A percentile compares a stretch with the other conserved stretches of the same genome.
These are phyloP conservation scores for Tetracladium marchalianum DNA, from an alignment of 495 filamentous ascomycete species.

Conservation along the genomic window DNA sequence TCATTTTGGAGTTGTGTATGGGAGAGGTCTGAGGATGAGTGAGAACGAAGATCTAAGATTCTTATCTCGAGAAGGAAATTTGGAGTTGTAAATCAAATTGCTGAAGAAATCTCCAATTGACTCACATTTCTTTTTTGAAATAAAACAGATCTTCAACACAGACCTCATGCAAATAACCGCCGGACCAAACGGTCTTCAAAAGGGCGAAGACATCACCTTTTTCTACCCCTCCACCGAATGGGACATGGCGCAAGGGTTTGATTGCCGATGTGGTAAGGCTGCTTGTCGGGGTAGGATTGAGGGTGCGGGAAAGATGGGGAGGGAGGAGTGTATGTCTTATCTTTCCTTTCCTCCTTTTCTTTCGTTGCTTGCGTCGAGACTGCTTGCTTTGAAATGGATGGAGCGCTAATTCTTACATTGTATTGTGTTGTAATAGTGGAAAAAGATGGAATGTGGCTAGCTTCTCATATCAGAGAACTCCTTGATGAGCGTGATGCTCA, in stretches of 20 bases:
- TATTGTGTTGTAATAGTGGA: no score
- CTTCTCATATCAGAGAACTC: slow-evolving; percentile 42
- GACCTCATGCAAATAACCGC: slow-evolving; percentile 50
- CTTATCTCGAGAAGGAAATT: no score
- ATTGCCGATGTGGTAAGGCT: slow-evolving; percentile 48
- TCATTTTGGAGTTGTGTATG: no score
- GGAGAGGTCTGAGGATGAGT: no score
- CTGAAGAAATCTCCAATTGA: no score
- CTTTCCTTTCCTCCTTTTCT: no score
- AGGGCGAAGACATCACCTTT: slow-evolving; percentile 61
- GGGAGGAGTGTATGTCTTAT: slow-evolving; percentile 23
- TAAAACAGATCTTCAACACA: slow-evolving; percentile 61
- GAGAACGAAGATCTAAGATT: no score
- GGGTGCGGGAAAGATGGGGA: slow-evolving; percentile 44
- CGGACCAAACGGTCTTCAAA: slow-evolving; percentile 41
- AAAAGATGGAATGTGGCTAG: slow-evolving; percentile 36
- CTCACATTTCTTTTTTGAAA: no score
- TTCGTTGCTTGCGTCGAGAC: no score
- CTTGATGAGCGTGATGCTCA: slow-evolving; percentile 26
- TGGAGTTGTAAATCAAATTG: no score
- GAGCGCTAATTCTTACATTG: no score
- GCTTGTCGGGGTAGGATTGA: slow-evolving; percentile 40
- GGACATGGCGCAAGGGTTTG: slow-evolving; percentile 64
- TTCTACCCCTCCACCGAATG: slow-evolving; percentile 75
- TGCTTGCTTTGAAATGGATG: no score